Conservation (phyloP, 2,329 filamentous ascomycete species). For the Botrytis porri region DNA sequence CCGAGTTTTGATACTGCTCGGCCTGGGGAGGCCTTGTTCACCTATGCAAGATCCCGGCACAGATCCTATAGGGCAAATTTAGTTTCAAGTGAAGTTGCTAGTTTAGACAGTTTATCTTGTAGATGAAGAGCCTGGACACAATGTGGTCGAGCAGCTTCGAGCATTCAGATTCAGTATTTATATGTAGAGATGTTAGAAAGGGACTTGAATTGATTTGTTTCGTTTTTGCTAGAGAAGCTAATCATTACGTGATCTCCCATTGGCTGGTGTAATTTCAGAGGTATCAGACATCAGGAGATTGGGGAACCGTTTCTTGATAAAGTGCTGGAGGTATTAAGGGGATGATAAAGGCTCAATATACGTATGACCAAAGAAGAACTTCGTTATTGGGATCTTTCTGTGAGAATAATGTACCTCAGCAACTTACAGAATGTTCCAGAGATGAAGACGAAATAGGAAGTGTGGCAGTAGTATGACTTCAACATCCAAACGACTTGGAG, state of each 20-base stretch:
- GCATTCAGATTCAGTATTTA: neutral
- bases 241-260: neutral
- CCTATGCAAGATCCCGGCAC: neutral
- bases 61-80: neutral
- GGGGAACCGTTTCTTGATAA: neutral
- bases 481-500: neutral
- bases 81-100: neutral
- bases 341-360: neutral
- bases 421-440: neutral
- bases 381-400: neutral
- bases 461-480: neutral
- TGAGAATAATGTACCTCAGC: neutral
- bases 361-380: neutral
- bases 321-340: rapidly evolving
- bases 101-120: neutral
- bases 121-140: neutral
- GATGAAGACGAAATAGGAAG: neutral
- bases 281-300: neutral
- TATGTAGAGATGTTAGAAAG: neutral
- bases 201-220: neutral
- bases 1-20: neutral
- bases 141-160: neutral
- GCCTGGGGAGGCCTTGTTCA: neutral
- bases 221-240: too few relatives aligned
- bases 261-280: neutral